A percentile compares a stretch with the other conserved stretches of the same genome.
Evolutionary conservation across 2,329 filamentous ascomycete genomes (phyloP).

Genomic region (Neodidymelliopsis sp.): DNA sequence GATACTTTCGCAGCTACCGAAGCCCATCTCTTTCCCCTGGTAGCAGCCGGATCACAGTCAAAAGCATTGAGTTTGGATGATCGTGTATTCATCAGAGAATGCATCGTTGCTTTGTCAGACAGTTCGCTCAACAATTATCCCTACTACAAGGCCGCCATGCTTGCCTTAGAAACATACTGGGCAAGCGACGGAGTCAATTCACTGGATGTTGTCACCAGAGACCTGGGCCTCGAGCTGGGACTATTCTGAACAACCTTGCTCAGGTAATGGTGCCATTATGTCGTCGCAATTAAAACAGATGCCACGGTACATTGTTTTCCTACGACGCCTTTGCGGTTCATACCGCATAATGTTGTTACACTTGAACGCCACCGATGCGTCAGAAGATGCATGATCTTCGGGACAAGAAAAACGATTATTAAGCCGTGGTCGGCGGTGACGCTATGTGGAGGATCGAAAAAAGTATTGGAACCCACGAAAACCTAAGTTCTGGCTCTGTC

Average conservation of each 20-base stretch:
- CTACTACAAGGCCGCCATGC: constrained; percentile 5
- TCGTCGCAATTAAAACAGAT: neutral
- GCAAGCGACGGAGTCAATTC: neutral
- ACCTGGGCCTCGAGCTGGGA: constrained; percentile 10
- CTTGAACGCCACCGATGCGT: no score
- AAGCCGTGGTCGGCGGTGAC: no score
- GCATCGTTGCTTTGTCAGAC: constrained; percentile 1
- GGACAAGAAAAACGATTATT: no score
- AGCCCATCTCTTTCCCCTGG: constrained; percentile 1
- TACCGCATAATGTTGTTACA: neutral
- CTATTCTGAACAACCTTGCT: neutral
- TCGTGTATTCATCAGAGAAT: constrained; percentile 5
- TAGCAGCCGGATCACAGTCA: constrained; percentile 1
- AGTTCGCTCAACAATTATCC: neutral
- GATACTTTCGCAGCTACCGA: neutral
- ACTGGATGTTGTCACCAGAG: constrained; percentile 1
- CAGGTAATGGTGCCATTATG: neutral
- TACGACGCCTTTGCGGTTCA: neutral
- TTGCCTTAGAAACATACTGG: neutral
- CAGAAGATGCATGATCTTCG: no score
- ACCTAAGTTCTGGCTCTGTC: no score
- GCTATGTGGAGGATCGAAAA: no score
- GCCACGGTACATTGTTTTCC: neutral
- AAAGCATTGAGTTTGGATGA: neutral
- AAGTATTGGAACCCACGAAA: no score